phyloP scores from a whole-genome alignment of 2,329 filamentous ascomycete species.

The Neodidymelliopsis sp. region DNA sequence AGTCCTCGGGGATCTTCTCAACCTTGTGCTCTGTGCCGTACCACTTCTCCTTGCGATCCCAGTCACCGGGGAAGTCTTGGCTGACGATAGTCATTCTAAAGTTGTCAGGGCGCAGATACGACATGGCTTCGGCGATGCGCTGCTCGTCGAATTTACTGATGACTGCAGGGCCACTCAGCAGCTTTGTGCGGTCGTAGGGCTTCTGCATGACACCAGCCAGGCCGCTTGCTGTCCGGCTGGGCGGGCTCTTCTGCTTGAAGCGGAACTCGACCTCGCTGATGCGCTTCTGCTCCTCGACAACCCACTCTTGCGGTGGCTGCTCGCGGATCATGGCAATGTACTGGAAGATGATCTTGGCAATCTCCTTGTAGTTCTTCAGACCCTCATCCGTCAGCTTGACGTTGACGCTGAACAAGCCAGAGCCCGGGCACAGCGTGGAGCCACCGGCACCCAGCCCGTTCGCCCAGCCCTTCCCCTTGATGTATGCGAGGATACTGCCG shows the following conservation, averaged over 20 bases:
- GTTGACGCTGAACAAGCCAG: conserved; percentile 79
- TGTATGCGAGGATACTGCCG: conserved; percentile 87
- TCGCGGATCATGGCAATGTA: conserved; percentile 89
- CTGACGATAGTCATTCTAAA: conserved; percentile 85
- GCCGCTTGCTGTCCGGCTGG: conserved; percentile 86
- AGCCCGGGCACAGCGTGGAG: conserved; percentile 78
- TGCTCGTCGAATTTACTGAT: conserved; percentile 81
- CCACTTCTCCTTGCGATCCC: conserved; percentile 93
- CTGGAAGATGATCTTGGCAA: conserved; percentile 85
- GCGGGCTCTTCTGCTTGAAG: conserved; percentile 91
- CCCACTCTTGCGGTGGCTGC: conserved; percentile 84
- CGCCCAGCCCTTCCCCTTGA: conserved; percentile 90
- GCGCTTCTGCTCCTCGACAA: conserved; percentile 89
- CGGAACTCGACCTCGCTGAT: conserved; percentile 94
- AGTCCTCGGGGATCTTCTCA: conserved; percentile 78
- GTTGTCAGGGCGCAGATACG: conserved; percentile 83
- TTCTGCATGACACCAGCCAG: conserved; percentile 91
- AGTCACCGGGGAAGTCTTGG: conserved; percentile 81
- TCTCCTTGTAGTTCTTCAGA: conserved; percentile 79
- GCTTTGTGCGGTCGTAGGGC: conserved; percentile 82
- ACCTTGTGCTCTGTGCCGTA: conserved; percentile 94
- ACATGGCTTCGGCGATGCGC: conserved; percentile 76
- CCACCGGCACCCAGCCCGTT: conserved; percentile 82
- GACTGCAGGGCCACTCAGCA: conserved; percentile 80
- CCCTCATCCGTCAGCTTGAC: conserved; percentile 86